Evolutionary conservation across 768 basidiomycete genomes (phyloP).

Genomic region (Suillus fuscotomentosus): DNA sequence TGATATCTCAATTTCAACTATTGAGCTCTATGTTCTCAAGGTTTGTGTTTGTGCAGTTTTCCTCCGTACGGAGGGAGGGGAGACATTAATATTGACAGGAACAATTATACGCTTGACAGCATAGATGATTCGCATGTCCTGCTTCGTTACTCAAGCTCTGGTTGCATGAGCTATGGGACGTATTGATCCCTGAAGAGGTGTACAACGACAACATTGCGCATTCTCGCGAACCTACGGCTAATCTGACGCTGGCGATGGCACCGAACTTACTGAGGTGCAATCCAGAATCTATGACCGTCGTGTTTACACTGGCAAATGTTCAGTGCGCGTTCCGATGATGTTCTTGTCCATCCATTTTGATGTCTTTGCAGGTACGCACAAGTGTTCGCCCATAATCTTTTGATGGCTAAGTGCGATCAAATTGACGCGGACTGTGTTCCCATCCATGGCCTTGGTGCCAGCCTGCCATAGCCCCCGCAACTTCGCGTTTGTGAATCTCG

Average conservation of each 20-base stretch:
- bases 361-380: too few species aligned
- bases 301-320: slow-evolving; percentile 25
- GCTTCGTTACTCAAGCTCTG: slow-evolving; percentile 91
- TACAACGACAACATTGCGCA: slow-evolving; percentile 25
- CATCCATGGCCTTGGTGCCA: too few species aligned
- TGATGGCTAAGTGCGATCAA: too few species aligned
- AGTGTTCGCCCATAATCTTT: too few species aligned
- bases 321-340: too few species aligned
- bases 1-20: too few species aligned
- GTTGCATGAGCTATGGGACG: slow-evolving; percentile 78
- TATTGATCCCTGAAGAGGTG: slow-evolving; percentile 19
- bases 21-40: too few species aligned
- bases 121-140: slow-evolving; percentile 34
- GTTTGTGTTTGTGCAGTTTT: too few species aligned
- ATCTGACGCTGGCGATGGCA: slow-evolving; percentile 49
- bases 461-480: too few species aligned
- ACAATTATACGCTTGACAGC: slow-evolving; percentile 86
- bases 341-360: too few species aligned
- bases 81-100: slow-evolving; percentile 58
- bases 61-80: too few species aligned
- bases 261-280: slow-evolving; percentile 77
- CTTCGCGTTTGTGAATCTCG: slow-evolving; percentile 55
- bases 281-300: slow-evolving; percentile 58
- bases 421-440: too few species aligned
- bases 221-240: slow-evolving; percentile 59